These are phyloP conservation scores for Pharus latifolius DNA, from an alignment of 176 grass and related monocot species.

Conservation along the genomic window DNA sequence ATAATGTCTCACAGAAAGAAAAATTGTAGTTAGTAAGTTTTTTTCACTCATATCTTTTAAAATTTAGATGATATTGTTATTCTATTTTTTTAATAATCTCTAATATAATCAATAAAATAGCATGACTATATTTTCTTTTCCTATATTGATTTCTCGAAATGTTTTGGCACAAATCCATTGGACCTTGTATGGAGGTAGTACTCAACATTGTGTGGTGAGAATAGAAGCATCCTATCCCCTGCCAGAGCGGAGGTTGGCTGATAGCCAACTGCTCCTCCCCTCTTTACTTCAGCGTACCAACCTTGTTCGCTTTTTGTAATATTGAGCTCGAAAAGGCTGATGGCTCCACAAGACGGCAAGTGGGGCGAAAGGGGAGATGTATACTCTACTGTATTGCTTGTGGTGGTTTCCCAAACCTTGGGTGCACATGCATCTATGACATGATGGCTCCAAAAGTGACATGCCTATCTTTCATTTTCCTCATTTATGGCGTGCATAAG, in stretches of 20 bases:
- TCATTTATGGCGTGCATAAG: conserved; percentile 28
- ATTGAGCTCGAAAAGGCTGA: not conserved
- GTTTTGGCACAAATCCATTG: too few relatives aligned
- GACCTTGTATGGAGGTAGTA: too few relatives aligned
- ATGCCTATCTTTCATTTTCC: conserved; percentile 5
- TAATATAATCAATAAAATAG: too few relatives aligned
- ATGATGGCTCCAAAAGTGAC: not conserved
- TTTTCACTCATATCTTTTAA: too few relatives aligned
- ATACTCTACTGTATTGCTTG: not conserved
- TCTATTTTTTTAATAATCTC: too few relatives aligned
- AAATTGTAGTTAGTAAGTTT: too few relatives aligned
- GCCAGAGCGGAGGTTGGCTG: not conserved
- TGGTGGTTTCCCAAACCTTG: not conserved
- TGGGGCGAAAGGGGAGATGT: conserved; percentile 13
- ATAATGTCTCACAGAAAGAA: too few relatives aligned
- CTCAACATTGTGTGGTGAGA: too few relatives aligned
- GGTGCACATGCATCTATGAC: not conserved
- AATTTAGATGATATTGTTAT: too few relatives aligned
- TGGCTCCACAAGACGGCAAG: not conserved
- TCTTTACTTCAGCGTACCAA: not conserved
- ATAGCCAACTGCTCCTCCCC: not conserved
- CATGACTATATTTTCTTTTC: too few relatives aligned
- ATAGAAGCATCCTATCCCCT: too few relatives aligned
- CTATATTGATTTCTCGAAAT: too few relatives aligned
- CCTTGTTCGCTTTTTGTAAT: not conserved